Conservation (phyloP, 768 basidiomycete genomes). For the Suillus paluster region DNA sequence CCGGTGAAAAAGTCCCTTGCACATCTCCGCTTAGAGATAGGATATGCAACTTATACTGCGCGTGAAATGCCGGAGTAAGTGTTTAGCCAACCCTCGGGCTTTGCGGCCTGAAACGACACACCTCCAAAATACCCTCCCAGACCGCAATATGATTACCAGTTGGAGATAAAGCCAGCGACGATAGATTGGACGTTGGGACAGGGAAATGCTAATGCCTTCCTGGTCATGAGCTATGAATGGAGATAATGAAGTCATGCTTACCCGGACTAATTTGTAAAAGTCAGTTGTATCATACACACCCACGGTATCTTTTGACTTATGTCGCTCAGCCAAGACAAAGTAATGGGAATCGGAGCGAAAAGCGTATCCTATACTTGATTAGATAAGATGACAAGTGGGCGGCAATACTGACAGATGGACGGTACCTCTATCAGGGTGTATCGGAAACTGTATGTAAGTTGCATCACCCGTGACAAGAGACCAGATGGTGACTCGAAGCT, state of each 20-base stretch:
- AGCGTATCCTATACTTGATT: conserved; percentile 59
- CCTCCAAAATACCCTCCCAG: conserved; percentile 89
- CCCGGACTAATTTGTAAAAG: conserved; percentile 73
- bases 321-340: conserved; percentile 85
- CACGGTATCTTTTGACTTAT: conserved; percentile 86
- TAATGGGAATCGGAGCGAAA: conserved; percentile 84
- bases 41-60: conserved; percentile 77
- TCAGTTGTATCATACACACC: conserved; percentile 82
- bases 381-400: not conserved
- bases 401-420: not conserved
- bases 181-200: conserved; percentile 71
- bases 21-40: conserved; percentile 67
- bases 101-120: conserved; percentile 30
- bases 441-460: conserved; percentile 86
- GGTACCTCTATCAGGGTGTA: conserved; percentile 79
- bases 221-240: conserved; percentile 23
- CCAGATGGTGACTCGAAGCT: conserved; percentile 90
- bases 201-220: conserved; percentile 71
- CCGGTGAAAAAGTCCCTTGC: conserved; percentile 70
- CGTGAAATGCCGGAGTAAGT: conserved; percentile 5
- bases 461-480: conserved; percentile 74
- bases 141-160: conserved; percentile 75
- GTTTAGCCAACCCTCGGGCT: not conserved
- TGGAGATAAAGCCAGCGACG: conserved; percentile 77
- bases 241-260: conserved; percentile 30